Conservation (phyloP, 2,329 filamentous ascomycete species). For the Calonectria pauciramosa region DNA sequence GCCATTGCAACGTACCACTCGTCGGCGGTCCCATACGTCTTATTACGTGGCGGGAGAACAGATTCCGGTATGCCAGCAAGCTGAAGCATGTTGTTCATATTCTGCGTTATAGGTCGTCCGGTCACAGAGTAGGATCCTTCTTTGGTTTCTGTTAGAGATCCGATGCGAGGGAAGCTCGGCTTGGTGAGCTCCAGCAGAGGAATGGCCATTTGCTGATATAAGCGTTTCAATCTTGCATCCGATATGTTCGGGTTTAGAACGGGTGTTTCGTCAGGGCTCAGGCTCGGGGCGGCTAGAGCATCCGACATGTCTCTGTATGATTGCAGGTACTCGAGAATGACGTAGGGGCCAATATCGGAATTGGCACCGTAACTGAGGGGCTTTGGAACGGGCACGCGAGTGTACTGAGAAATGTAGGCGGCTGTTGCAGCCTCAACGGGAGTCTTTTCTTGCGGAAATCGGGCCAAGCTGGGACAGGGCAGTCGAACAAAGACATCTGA, state of each 20-base stretch:
- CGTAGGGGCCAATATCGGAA: not conserved
- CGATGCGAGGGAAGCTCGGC: not conserved
- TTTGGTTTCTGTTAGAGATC: not conserved
- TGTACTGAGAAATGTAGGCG: not conserved
- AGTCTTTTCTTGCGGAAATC: conserved; percentile 2
- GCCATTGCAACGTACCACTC: conserved; percentile 5
- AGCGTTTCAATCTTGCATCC: not conserved
- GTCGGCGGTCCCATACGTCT: not conserved
- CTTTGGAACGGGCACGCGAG: not conserved
- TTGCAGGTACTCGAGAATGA: not conserved
- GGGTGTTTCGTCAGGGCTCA: not conserved
- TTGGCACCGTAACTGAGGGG: not conserved
- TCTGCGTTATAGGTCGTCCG: not conserved
- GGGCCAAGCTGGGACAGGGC: not conserved
- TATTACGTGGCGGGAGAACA: not conserved
- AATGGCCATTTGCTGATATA: not conserved
- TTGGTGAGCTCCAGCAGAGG: not conserved
- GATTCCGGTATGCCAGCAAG: not conserved
- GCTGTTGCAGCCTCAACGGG: not conserved
- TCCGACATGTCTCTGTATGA: not conserved
- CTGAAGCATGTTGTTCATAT: conserved; percentile 6
- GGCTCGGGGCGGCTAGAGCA: not conserved
- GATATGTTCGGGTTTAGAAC: not conserved
- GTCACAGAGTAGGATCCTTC: not conserved
- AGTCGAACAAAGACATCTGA: not conserved